Percentiles rank a stretch among this genome's conserved stretches.
phyloP scores from a whole-genome alignment of 106 monocot species.

The Allium fistulosum region DNA sequence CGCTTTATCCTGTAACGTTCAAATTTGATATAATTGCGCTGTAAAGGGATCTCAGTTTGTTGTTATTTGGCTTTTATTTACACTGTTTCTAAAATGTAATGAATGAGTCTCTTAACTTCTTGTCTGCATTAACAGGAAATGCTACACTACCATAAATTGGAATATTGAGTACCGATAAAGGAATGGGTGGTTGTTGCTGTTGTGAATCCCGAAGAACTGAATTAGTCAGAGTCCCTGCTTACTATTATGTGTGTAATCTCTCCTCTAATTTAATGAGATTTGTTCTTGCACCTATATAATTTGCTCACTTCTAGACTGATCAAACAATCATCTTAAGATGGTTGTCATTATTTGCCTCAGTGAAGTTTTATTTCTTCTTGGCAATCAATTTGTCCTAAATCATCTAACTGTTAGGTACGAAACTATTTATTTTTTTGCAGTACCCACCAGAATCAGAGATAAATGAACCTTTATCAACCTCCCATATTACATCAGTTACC shows the following conservation, averaged over 20 bases:
- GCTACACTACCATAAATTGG: neutral
- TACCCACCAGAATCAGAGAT: conserved; percentile 55
- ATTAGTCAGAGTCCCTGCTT: conserved; percentile 23
- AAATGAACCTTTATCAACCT: conserved; percentile 37
- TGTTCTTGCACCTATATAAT: no score
- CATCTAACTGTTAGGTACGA: no score
- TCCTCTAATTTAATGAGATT: neutral
- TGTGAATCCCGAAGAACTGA: conserved; percentile 35
- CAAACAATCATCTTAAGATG: no score
- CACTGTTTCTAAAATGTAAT: neutral
- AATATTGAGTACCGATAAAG: neutral
- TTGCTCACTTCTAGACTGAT: no score
- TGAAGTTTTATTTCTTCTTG: no score
- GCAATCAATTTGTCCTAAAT: no score
- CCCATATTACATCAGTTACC: conserved; percentile 29
- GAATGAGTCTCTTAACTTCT: neutral
- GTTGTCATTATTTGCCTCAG: no score
- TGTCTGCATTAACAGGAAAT: neutral
- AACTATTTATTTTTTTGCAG: conserved; percentile 9
- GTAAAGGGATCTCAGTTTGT: no score
- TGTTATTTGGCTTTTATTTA: no score
- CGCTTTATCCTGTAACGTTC: no score
- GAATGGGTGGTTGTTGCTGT: conserved; percentile 50
- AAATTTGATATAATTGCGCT: no score
- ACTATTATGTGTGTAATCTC: conserved; percentile 27